phyloP scores from a whole-genome alignment of 192 early-diverging fungal genomes.

The Jimgerdemannia lactiflua region DNA sequence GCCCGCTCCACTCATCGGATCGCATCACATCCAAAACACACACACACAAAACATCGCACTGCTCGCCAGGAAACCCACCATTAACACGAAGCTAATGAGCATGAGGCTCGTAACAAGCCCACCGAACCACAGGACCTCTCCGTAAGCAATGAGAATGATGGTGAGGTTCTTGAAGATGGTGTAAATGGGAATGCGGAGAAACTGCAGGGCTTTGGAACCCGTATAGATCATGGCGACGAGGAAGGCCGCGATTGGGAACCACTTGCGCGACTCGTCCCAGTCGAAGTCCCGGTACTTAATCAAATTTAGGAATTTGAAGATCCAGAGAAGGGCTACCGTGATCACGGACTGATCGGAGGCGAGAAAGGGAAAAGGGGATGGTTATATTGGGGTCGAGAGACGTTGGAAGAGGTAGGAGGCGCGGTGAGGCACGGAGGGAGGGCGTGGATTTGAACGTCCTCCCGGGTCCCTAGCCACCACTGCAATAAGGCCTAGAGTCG shows the following conservation, averaged over 20 bases:
- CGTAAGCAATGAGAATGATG: constrained; percentile 95
- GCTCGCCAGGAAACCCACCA: constrained; percentile 42
- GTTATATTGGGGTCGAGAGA: neutral
- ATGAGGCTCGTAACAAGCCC: constrained; percentile 80
- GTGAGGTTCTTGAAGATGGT: constrained; percentile 99
- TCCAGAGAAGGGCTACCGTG: constrained; percentile 55
- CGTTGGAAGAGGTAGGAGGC: neutral
- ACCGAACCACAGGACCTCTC: constrained; percentile 82
- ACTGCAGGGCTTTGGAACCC: constrained; percentile 92
- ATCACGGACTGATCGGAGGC: constrained; percentile 50
- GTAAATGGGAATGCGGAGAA: constrained; percentile 89
- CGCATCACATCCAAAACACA: neutral
- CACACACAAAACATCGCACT: too few relatives aligned
- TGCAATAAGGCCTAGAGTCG: too few relatives aligned
- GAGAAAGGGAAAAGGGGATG: constrained; percentile 1
- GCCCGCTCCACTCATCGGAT: neutral
- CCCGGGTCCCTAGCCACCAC: too few relatives aligned
- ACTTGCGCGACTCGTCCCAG: constrained; percentile 58
- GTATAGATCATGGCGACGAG: constrained; percentile 97
- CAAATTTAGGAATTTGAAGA: constrained; percentile 48
- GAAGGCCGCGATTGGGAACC: constrained; percentile 84
- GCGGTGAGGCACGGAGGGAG: neutral
- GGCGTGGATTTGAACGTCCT: neutral
- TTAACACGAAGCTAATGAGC: constrained; percentile 78
- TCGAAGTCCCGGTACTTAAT: constrained; percentile 68